Base-by-base conservation (phyloP, 148 eudicot genomes). In the Nyssa sinensis region DNA sequence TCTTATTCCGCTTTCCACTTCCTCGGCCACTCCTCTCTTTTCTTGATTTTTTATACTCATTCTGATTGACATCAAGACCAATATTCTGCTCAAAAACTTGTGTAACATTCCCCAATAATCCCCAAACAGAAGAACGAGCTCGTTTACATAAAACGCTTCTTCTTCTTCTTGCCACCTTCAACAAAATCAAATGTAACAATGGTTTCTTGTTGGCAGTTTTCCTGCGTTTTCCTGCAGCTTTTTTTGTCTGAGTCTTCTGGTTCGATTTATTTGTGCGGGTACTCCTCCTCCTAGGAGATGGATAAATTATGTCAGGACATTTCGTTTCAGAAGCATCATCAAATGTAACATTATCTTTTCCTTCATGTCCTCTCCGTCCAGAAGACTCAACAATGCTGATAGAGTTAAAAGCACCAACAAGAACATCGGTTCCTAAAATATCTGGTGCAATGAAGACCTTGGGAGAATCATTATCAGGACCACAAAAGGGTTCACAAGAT, bases 61-160 rank as follows among this genome's bases (percentile, higher is more conserved):
- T 70, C 79, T 66, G 61, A 24, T 60, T 67, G 69, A 62, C 71
- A 53, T 77, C 14, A 58, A 47, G 30, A 37, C 71, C 72, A 73
- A 59, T 66, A 82, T 63, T 84, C 49, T 33, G 64, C 51, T 82
- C 86, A 78, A 88, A 86, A 77, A 81, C 28, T 61, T 72, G 78
- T 16, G 64, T 71, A 71, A 89, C 69, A 75, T 76, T 81, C 8
- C 69, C 81, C 14, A 79, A 29, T 3, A 66, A 73, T 62, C 96
- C 97, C 99, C 99, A 95, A 62, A 62, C 85, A 73, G 93, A 83
- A 30, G 89, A 80, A 74, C 89, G 90, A 64, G 85, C 72, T 35
- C 79, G 81, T 75, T 83, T 86, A 76, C 77, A 69, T 24, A 78
- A 61, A 68, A 71, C 73, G 81, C 94, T 95, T 81, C 99, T 92